These are phyloP conservation scores for Fusarium succisae DNA, from an alignment of 2,329 filamentous ascomycete genomes.

Conservation along the genomic window DNA sequence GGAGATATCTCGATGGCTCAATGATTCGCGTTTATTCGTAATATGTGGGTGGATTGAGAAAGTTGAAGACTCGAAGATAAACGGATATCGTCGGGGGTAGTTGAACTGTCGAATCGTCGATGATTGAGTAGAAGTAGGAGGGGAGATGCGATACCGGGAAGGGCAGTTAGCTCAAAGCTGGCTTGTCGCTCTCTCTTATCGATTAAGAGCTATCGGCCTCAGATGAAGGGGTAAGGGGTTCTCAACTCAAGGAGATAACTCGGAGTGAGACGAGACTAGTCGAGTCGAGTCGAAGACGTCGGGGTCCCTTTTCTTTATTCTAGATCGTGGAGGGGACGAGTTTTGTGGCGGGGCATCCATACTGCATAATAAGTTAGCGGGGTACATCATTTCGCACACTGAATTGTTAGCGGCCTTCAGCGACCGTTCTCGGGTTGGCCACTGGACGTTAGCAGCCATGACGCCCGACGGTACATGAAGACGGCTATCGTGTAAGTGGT, in stretches of 20 bases:
- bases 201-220: not conserved
- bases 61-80: not conserved
- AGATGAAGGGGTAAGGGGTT: not conserved
- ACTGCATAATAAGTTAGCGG: slow-evolving; percentile 22
- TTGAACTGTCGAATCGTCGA: not conserved
- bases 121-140: not conserved
- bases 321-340: slow-evolving; percentile 33
- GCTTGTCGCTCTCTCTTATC: slow-evolving; percentile 7
- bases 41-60: not conserved
- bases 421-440: slow-evolving; percentile 31
- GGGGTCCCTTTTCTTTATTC: slow-evolving; percentile 11
- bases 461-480: slow-evolving; percentile 30
- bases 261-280: slow-evolving; percentile 14
- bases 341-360: slow-evolving; percentile 44
- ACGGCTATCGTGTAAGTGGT: slow-evolving; percentile 29
- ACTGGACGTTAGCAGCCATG: slow-evolving; percentile 24
- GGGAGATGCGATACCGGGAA: slow-evolving; percentile 7
- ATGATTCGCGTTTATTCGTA: not conserved
- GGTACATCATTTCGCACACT: slow-evolving; percentile 24
- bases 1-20: not conserved
- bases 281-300: slow-evolving; percentile 7
- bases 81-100: slow-evolving; percentile 28
- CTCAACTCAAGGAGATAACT: slow-evolving; percentile 32
- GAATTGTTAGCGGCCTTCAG: slow-evolving; percentile 2
- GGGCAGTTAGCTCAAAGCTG: not conserved